These are phyloP conservation scores for Ochetophila trinervis DNA, from an alignment of 306 rosid species.

Conservation along the genomic window DNA sequence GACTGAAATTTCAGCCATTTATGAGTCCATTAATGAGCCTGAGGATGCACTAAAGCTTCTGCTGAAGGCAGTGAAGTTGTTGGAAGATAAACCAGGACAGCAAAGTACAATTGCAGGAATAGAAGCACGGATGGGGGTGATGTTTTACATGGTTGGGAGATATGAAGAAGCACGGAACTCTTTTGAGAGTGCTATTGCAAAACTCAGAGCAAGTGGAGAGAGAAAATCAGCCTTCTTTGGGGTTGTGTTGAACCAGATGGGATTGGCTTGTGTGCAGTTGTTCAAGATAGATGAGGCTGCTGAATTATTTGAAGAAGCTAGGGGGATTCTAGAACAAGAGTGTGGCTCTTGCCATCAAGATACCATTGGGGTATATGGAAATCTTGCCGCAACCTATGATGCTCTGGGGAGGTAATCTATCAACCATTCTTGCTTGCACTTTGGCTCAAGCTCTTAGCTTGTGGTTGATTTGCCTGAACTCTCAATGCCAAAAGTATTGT, in stretches of 20 bases:
- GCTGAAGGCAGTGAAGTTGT: slow-evolving; percentile 75
- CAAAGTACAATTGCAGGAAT: slow-evolving; percentile 95
- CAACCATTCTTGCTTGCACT: slow-evolving; percentile 10
- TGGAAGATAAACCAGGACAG: slow-evolving; percentile 98
- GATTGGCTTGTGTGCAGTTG: slow-evolving; percentile 89
- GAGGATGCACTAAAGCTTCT: slow-evolving; percentile 90
- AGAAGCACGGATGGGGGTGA: slow-evolving; percentile 97
- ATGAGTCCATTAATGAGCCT: slow-evolving; percentile 92
- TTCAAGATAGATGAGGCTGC: slow-evolving; percentile 98
- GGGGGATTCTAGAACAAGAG: slow-evolving; percentile 86
- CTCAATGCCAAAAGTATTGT: not conserved
- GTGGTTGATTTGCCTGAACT: slow-evolving; percentile 1
- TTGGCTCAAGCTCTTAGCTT: slow-evolving; percentile 9
- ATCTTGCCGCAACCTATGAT: slow-evolving; percentile 98
- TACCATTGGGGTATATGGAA: slow-evolving; percentile 94
- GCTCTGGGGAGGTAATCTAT: slow-evolving; percentile 89
- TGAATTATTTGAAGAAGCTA: slow-evolving; percentile 95
- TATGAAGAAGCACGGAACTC: slow-evolving; percentile 78
- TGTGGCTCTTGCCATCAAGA: slow-evolving; percentile 98
- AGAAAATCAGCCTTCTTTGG: slow-evolving; percentile 97
- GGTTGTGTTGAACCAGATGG: slow-evolving; percentile 97
- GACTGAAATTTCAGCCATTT: slow-evolving; percentile 91
- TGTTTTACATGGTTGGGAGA: slow-evolving; percentile 84
- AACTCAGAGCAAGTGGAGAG: slow-evolving; percentile 91
- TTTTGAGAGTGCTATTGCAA: slow-evolving; percentile 77